Base-by-base conservation (phyloP, 148 eudicot species). In the Talinum fruticosum region DNA sequence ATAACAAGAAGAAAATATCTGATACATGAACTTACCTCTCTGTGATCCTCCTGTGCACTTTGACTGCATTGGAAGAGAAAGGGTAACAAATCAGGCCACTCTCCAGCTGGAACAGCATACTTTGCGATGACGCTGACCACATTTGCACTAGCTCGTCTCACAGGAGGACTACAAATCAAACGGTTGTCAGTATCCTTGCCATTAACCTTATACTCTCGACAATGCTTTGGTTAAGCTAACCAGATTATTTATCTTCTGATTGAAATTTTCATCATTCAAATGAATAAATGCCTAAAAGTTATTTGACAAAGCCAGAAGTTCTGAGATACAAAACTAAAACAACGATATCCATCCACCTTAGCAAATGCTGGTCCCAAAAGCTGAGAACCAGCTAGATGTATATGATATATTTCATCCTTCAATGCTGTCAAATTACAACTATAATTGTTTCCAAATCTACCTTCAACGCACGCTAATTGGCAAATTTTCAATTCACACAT, bases 141-240 rank as follows among this genome's bases (percentile, higher is more conserved):
- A 87, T 96, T 93, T 76, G 99, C 99, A 88, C 99, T 95, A 35
- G 99, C 99, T 87, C 97, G 84, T 85, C 99, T 87, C 73, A 95
- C 99, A 18, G 94, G 92, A 71, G 97, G 93, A 78, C 99, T 96
- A 87, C 84, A 83, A 81, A 78, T 10, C 69, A 66, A 3, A 75
- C 65, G 49, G 68, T n/a, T 14, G 16, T 54, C 68, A 23, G 12
- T 7, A 14, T 35, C 19, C 59, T 66, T 76, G 32, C 36, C 45
- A 34, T 38, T 24, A 51, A 67, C 12, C 18, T 3, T 12, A 44
- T 3, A 19, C 33, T 41, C 29, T 44, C 26, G 8, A 3, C 38
- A 66, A 45, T 32, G 30, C 23, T 21, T 18, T 6, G 24, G 62
- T 54, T 35, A 66, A 75, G 23, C 53, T 38, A 64, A 28, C 34